Base-by-base conservation (phyloP, 495 filamentous ascomycete genomes). In the Aspergillus hancockii region DNA sequence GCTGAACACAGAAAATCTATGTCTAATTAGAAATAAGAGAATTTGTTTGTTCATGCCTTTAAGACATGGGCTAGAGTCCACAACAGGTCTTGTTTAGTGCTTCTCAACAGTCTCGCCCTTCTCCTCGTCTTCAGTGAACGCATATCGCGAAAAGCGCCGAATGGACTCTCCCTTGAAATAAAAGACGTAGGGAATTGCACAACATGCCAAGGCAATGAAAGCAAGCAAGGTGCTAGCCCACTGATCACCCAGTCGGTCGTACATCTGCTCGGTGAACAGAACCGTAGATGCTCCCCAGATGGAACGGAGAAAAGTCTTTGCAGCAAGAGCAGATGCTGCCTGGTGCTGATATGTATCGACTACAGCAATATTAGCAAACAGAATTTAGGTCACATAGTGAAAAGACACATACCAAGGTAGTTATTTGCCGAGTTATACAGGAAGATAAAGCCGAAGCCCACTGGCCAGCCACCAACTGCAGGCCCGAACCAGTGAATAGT, bases 401-500 rank as follows among this genome's bases (percentile, higher is more conserved):
- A 9, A 12, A n/a, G 25, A 30, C 10, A 66, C 69, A 51, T 70
- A 81, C 78, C 79, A 28, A 84, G 75, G 68, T 92, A 92, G 75
- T 93, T 92, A 74, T 90, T 92, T 51, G 89, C 89, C 9, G 87
- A 79, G 75, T 92, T 93, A 74, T 93, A 93, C 22, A 93, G 74
- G 75, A 92, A 91, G 67, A 93, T 90, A 69, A 94, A 91, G 23
- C 90, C 90, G 68, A 93, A 92, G 8, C 90, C 90, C 54, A 93
- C 83, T 8, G 89, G 88, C 63, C 87, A 86, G 36, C 90, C 90
- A 23, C 85, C 90, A 13, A 94, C 77, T 2, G 79, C 77, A 3
- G 90, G 88, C 0, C 88, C 90, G 49, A 85, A 77, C 90, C 89
- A 93, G 63, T 72, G 79, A 2, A 93, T 63, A 0, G 55, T 55